Base-by-base conservation (phyloP, 2,329 filamentous ascomycete species). In the Plectosphaerella cucumerina region DNA sequence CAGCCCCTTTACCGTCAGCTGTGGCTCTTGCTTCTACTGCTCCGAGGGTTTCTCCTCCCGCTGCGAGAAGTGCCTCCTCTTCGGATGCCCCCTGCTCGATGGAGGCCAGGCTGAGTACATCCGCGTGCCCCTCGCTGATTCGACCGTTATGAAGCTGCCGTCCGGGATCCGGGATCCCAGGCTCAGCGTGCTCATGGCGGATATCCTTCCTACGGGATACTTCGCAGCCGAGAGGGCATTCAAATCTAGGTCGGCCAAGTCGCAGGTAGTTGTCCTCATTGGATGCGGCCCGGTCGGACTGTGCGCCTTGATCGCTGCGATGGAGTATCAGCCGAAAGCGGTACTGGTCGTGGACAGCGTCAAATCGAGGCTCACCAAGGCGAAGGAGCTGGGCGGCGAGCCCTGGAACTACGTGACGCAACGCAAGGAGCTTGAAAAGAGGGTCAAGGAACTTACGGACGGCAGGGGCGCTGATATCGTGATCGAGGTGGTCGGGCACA, bases 31-130 rank as follows among this genome's bases (percentile, higher is more conserved):
- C 72, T 86, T 82, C 68, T 92, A 85, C 67, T 96, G 90, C 74
- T 78, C 86, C 57, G 80, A 89, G 69, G 90, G 90, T 66, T 75
- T 90, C 1, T 89, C 85, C 0, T 90, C 86, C 15, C 85, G 90
- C 61, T 96, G 90, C 65, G 88, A 91, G 61, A 82, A 76, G 67
- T 85, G 87, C 57, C 82, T 78, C 49, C 86, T 96, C 84, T 95
- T 94, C 62, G 90, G 90, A 14, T 91, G 88, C 0, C 90, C 90
- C 6, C 91, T 91, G 0, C 96, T 93, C 63, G 89, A 90, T 1
- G 90, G 91, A 46, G 90, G 90, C 0, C 91, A 96, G 68, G 87
- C 90, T 4, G 91, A 96, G 70, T 96, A 90, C 61, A 86, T 92
- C 1, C 81, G 90, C 8, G 89, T 95, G 9, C 90, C 91, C 0